phyloP scores from a whole-genome alignment of 1,139 yeast species.

The Torulaspora pretoriensis region DNA sequence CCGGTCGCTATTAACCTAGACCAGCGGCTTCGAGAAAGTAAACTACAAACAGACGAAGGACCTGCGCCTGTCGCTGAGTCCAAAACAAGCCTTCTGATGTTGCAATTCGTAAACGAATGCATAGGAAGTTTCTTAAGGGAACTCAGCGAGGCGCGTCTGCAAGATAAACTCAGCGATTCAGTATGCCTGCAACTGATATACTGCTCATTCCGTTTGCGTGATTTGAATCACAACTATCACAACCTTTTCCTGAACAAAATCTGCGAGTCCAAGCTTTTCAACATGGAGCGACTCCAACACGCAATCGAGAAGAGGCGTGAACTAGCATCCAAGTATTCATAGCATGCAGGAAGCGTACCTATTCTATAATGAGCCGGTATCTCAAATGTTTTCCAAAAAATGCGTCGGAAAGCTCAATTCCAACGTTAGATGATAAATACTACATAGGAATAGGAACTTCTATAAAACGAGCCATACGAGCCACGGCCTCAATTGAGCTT shows the following conservation, averaged over 20 bases:
- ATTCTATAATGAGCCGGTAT: not conserved
- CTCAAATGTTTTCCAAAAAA: not conserved
- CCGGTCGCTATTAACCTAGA: constrained; percentile 21
- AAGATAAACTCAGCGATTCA: constrained; percentile 26
- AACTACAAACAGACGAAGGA: not conserved
- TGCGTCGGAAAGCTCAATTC: too few relatives aligned
- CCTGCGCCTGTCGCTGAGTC: not conserved
- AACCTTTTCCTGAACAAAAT: constrained; percentile 31
- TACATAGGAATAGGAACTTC: too few relatives aligned
- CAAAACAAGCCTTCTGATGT: constrained; percentile 1
- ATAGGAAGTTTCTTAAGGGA: constrained; percentile 20
- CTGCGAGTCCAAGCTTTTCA: constrained; percentile 23
- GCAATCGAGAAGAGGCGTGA: constrained; percentile 34
- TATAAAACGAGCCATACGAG: not conserved
- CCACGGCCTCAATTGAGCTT: not conserved
- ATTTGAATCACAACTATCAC: constrained; percentile 31
- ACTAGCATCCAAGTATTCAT: constrained; percentile 28
- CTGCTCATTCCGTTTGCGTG: constrained; percentile 36
- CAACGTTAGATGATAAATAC: too few relatives aligned
- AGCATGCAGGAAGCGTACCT: not conserved
- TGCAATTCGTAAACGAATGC: constrained; percentile 29
- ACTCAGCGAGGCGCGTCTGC: constrained; percentile 13
- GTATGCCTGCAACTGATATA: constrained; percentile 36
- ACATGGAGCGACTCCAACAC: constrained; percentile 21
- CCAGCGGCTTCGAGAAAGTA: not conserved